Conservation (phyloP, 352 stramenopile genomes). For the Phytophthora cajani region DNA sequence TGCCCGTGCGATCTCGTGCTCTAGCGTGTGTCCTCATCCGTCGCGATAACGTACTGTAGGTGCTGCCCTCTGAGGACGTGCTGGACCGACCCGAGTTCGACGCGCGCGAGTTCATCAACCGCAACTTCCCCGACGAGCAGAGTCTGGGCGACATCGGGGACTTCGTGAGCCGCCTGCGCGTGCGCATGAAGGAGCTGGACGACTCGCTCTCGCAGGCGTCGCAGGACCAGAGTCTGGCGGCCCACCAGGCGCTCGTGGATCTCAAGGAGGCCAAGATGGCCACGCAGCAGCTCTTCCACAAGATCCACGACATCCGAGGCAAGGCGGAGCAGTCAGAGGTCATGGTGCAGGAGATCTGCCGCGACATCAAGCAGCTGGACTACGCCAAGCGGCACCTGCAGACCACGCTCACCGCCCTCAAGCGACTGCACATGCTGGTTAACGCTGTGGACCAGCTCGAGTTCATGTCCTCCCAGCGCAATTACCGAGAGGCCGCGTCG, state of each 20-base stretch:
- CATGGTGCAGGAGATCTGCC: slow-evolving; percentile 98
- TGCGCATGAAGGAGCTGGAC: slow-evolving; percentile 84
- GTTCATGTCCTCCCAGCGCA: slow-evolving; percentile 79
- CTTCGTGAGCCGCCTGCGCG: slow-evolving; percentile 82
- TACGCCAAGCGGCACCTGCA: slow-evolving; percentile 97
- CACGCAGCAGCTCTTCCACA: slow-evolving; percentile 90
- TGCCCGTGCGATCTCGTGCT: background rate
- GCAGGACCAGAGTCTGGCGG: slow-evolving; percentile 78
- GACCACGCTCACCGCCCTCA: slow-evolving; percentile 95
- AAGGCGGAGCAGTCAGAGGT: slow-evolving; percentile 96
- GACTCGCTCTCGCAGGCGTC: slow-evolving; percentile 81
- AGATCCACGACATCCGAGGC: slow-evolving; percentile 93
- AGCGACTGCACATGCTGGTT: slow-evolving; percentile 98
- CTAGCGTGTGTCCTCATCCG: background rate
- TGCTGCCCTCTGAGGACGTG: slow-evolving; percentile 85
- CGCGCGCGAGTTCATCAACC: slow-evolving; percentile 92
- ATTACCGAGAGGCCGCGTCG: slow-evolving; percentile 96
- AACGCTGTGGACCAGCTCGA: slow-evolving; percentile 96
- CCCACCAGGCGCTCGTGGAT: slow-evolving; percentile 79
- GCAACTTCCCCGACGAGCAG: slow-evolving; percentile 92
- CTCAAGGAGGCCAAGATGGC: slow-evolving; percentile 87
- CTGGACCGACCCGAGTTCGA: slow-evolving; percentile 92
- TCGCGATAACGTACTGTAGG: slow-evolving; percentile 26
- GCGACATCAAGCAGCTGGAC: slow-evolving; percentile 99
- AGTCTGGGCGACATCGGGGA: slow-evolving; percentile 79